A percentile compares a stretch with the other conserved stretches of the same genome.
phyloP scores from a whole-genome alignment of 1,284 basidiomycete genomes.

The Fomitopsis pinicola region DNA sequence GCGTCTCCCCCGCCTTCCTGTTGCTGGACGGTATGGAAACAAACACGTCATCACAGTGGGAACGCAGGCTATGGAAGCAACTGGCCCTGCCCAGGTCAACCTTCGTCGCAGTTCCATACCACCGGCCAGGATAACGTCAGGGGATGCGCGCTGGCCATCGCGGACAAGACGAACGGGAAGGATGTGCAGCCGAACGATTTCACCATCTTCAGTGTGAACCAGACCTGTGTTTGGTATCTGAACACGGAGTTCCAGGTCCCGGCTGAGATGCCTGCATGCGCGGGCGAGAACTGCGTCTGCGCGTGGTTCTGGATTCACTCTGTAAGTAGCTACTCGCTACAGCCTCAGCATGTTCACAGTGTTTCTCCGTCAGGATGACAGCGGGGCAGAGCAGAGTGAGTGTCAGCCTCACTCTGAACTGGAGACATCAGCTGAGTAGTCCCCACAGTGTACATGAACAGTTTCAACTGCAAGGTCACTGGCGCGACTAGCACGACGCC shows the following conservation, averaged over 20 bases:
- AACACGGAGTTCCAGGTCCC: slow-evolving; percentile 66
- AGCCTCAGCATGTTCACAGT: neutral
- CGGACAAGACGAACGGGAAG: slow-evolving; percentile 57
- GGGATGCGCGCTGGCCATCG: slow-evolving; percentile 68
- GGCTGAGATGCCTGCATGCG: slow-evolving; percentile 61
- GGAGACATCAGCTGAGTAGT: neutral
- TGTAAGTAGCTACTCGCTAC: slow-evolving; percentile 23
- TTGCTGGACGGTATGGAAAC: neutral
- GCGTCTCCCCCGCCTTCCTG: neutral
- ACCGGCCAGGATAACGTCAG: slow-evolving; percentile 47
- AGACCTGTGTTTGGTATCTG: slow-evolving; percentile 66
- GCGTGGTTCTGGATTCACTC: slow-evolving; percentile 74
- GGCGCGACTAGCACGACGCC: slow-evolving; percentile 47
- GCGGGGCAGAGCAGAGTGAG: slow-evolving; percentile 44
- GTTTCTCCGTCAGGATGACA: slow-evolving; percentile 20
- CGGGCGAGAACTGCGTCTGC: slow-evolving; percentile 61
- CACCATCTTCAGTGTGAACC: slow-evolving; percentile 69
- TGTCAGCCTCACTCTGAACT: neutral
- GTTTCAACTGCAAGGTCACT: slow-evolving; percentile 69
- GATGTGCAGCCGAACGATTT: slow-evolving; percentile 63
- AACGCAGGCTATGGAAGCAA: slow-evolving; percentile 40
- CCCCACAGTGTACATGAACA: slow-evolving; percentile 63
- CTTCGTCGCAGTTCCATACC: slow-evolving; percentile 47
- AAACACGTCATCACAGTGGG: slow-evolving; percentile 30
- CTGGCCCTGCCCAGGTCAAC: slow-evolving; percentile 45